A percentile compares a stretch with the other conserved stretches of the same genome.
Conservation (phyloP, 345 rosid species). For the Populus pruinosa region DNA sequence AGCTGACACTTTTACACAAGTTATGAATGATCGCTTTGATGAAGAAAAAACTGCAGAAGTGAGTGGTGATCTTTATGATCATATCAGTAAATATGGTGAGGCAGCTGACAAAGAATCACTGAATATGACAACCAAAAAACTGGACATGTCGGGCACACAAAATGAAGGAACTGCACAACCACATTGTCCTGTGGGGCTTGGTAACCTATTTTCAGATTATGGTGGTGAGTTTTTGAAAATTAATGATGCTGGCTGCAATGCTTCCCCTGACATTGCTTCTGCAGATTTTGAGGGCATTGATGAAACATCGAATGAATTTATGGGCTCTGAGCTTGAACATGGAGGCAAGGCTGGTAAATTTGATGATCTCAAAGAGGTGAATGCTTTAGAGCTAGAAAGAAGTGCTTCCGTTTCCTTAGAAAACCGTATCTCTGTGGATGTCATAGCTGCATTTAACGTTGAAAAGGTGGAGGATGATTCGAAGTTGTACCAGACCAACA, state of each 20-base stretch:
- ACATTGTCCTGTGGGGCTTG: not conserved
- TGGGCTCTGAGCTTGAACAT: not conserved
- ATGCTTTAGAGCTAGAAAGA: slow-evolving; percentile 1
- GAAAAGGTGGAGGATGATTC: not conserved
- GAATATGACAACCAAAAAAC: not conserved
- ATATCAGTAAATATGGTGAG: not conserved
- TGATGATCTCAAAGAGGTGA: not conserved
- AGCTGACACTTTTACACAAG: not conserved
- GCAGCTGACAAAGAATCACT: not conserved
- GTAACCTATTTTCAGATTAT: not conserved
- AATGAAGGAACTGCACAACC: not conserved
- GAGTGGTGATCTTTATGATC: not conserved
- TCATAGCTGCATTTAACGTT: not conserved
- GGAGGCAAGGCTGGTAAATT: slow-evolving; percentile 4
- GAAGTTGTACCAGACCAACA: not conserved
- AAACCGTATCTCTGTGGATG: not conserved
- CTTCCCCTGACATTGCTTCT: not conserved
- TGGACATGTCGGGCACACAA: not conserved
- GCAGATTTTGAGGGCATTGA: not conserved
- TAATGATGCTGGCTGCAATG: not conserved
- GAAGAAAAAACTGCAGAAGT: not conserved
- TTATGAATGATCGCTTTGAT: not conserved
- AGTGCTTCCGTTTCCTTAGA: slow-evolving; percentile 1
- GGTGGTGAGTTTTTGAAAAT: not conserved
- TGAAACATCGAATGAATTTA: not conserved